Evolutionary conservation across 176 grass and related monocot species (phyloP).

Genomic region (Cocos nucifera): DNA sequence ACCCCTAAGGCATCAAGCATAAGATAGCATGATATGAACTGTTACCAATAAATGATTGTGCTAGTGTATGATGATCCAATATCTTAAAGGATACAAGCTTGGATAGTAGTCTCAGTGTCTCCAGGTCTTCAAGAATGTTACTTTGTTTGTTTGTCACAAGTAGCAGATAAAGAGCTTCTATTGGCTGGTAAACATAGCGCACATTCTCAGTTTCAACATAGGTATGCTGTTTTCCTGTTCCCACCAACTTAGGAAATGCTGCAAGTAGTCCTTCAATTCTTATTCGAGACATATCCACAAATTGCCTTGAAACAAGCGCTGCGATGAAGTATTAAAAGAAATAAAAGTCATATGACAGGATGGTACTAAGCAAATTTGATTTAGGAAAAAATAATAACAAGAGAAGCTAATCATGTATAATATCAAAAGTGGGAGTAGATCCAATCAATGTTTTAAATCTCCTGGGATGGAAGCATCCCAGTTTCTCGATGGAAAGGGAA

Average conservation of each 20-base stretch:
- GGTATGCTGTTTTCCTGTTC: conserved; percentile 75
- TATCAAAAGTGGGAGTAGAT: no score
- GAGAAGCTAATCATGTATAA: no score
- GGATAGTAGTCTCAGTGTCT: conserved; percentile 68
- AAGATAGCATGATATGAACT: no score
- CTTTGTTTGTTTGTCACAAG: conserved; percentile 91
- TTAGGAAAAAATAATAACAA: no score
- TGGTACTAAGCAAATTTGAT: no score
- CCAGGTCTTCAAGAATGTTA: conserved; percentile 91
- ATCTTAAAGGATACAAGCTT: conserved; percentile 49
- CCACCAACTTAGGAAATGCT: conserved; percentile 80
- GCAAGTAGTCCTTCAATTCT: conserved; percentile 80
- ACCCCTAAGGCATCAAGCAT: no score
- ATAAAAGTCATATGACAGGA: not conserved
- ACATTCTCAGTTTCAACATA: conserved; percentile 86
- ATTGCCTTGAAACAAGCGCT: conserved; percentile 80
- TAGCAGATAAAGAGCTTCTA: conserved; percentile 70
- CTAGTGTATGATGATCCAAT: not conserved
- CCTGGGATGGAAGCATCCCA: no score
- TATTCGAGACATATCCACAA: conserved; percentile 81
- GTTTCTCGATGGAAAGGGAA: no score
- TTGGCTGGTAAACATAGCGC: conserved; percentile 74
- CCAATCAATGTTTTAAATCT: no score
- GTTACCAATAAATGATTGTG: no score
- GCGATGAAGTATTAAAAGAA: conserved; percentile 19